Base-by-base conservation (phyloP, 805 yeast species). In the Wickerhamiella nectarea region DNA sequence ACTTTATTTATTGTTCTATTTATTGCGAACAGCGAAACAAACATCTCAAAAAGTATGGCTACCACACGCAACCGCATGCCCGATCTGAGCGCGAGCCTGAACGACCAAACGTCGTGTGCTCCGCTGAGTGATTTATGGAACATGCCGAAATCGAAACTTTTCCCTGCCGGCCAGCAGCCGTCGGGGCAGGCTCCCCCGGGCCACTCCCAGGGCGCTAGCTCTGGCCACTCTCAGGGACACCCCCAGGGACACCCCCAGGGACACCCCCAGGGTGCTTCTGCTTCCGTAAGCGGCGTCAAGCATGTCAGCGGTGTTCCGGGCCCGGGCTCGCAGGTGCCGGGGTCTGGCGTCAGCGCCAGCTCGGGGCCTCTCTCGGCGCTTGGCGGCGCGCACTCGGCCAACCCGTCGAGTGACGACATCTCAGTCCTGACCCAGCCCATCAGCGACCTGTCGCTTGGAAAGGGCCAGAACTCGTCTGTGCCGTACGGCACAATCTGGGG, bases 111-210 rank as follows among this genome's bases (percentile, higher is more conserved):
- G 38, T 50, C 48, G 15, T 49, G 51, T 33, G 54, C 52, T 3
- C 56, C 57, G 20, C 49, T 53, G 26, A 46, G 52, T 14, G 57
- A 53, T 35, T 46, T 53, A n/a, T 53, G 57, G 57, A 54, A 53
- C 26, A 48, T 53, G 26, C 51, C 57, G 36, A 41, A 44, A 33
- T 39, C 47, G 24, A 40, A 39, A n/a, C 36, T 41, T 24, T 48
- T 43, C 41, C 49, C 50, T n/a, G n/a, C n/a, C 26, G 11, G 26
- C 45, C 18, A 15, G 34, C 24, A 4, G 28, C n/a, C n/a, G n/a
- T n/a, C n/a, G n/a, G n/a, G n/a, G n/a, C n/a, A n/a, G n/a, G n/a
- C n/a, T n/a, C n/a, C n/a, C n/a, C n/a, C n/a, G n/a, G n/a, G n/a
- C n/a, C n/a, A n/a, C n/a, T n/a, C n/a, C 19, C 22, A n/a, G 34